A percentile compares a stretch with the other conserved stretches of the same genome.
Conservation (phyloP, 345 rosid genomes). For the Alliaria petiolata region DNA sequence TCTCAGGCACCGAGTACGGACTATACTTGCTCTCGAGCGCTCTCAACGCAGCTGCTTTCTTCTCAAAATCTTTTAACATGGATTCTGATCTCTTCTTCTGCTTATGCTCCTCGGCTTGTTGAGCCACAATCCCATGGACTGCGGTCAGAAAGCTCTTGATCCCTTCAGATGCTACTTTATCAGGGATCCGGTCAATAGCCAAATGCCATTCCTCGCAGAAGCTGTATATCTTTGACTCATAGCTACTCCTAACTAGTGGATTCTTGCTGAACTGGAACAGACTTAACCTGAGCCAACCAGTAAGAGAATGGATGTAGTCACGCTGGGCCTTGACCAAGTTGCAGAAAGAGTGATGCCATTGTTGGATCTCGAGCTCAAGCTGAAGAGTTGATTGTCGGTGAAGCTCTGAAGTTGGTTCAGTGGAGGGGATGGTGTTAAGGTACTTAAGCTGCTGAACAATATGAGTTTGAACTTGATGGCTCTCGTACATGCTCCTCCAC, state of each 20-base stretch:
- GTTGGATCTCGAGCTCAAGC: conserved; percentile 88
- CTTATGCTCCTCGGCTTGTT: conserved; percentile 80
- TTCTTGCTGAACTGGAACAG: conserved; percentile 80
- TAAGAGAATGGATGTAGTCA: conserved; percentile 80
- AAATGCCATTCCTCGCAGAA: conserved; percentile 90
- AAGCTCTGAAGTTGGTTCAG: conserved; percentile 86
- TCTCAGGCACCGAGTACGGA: conserved; percentile 53
- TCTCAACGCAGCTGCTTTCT: conserved; percentile 61
- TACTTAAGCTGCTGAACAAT: conserved; percentile 96
- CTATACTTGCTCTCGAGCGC: conserved; percentile 70
- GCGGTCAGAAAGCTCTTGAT: conserved; percentile 80
- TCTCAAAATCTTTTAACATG: conserved; percentile 54
- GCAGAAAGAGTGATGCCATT: conserved; percentile 91
- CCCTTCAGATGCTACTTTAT: conserved; percentile 97
- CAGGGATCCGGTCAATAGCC: conserved; percentile 82
- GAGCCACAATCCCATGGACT: conserved; percentile 80
- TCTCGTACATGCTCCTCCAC: conserved; percentile 99
- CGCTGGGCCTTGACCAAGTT: conserved; percentile 72
- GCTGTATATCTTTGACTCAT: conserved; percentile 75
- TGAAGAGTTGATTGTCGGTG: conserved; percentile 86
- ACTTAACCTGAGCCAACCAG: conserved; percentile 93
- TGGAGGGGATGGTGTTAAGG: conserved; percentile 78
- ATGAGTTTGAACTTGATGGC: conserved; percentile 95
- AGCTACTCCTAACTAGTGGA: conserved; percentile 42
- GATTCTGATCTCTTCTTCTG: conserved; percentile 81